phyloP scores from a whole-genome alignment of 2,329 filamentous ascomycete species.

The Fusarium chaquense region DNA sequence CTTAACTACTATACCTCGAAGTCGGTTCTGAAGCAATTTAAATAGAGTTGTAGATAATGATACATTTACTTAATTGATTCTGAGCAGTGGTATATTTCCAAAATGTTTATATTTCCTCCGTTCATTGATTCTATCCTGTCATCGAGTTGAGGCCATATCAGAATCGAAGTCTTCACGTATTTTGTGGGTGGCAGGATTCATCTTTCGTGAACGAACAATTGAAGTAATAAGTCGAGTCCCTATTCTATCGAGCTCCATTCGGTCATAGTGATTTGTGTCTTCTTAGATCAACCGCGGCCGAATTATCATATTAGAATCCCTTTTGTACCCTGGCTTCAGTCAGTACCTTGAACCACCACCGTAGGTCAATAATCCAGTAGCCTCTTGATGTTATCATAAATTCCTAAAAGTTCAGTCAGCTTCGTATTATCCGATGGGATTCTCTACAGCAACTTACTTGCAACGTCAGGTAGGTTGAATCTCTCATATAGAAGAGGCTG shows the following conservation, averaged over 20 bases:
- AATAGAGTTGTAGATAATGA: neutral
- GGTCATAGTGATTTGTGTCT: neutral
- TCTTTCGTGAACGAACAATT: neutral
- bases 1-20: neutral
- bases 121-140: neutral
- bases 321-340: neutral
- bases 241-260: conserved; percentile 5
- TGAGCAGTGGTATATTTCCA: neutral
- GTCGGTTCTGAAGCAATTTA: neutral
- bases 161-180: neutral
- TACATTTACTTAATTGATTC: neutral
- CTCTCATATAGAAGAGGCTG: conserved; percentile 82
- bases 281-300: neutral
- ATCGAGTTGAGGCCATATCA: no score
- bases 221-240: neutral
- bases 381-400: conserved; percentile 78
- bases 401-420: conserved; percentile 60
- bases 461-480: conserved; percentile 86
- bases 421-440: neutral
- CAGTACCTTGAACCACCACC: neutral
- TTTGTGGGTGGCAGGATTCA: neutral
- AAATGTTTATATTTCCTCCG: neutral
- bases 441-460: conserved; percentile 71
- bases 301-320: neutral
- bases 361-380: conserved; percentile 69